Evolutionary conservation across 208 protist species (phyloP).

Genomic region (Trypanosoma vivax): DNA sequence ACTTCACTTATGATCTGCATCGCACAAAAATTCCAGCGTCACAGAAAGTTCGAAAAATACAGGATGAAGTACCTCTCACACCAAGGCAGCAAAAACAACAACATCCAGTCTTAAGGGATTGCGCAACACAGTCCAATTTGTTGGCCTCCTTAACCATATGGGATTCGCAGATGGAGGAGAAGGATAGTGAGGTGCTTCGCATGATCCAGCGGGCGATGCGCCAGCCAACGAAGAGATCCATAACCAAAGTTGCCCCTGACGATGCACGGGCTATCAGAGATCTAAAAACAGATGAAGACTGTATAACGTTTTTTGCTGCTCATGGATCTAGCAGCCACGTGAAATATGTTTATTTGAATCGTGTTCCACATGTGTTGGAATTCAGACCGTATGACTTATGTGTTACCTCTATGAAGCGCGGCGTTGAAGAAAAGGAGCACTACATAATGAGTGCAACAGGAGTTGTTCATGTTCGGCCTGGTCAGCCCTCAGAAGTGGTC

Average conservation of each 20-base stretch:
- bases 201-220: slow-evolving; percentile 81
- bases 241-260: slow-evolving; percentile 72
- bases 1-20: slow-evolving; percentile 39
- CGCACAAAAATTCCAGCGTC: slow-evolving; percentile 1
- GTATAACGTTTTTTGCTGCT: slow-evolving; percentile 90
- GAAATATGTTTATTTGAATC: slow-evolving; percentile 93
- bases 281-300: slow-evolving; percentile 88
- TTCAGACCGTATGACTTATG: slow-evolving; percentile 92
- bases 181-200: slow-evolving; percentile 70
- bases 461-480: slow-evolving; percentile 88
- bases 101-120: no score
- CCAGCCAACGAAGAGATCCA: slow-evolving; percentile 37
- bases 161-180: slow-evolving; percentile 39
- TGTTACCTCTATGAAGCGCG: slow-evolving; percentile 66
- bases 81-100: no score
- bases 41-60: slow-evolving; percentile 10
- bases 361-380: slow-evolving; percentile 50
- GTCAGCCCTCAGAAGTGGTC: slow-evolving; percentile 87
- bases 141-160: slow-evolving; percentile 2
- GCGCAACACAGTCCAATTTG: no score
- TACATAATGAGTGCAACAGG: slow-evolving; percentile 92
- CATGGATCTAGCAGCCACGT: slow-evolving; percentile 78
- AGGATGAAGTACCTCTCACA: no score
- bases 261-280: slow-evolving; percentile 68
- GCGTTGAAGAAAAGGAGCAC: slow-evolving; percentile 78